A percentile compares a stretch with the other conserved stretches of the same genome.
These are phyloP conservation scores for Sporothrix brasiliensis DNA, from an alignment of 2,329 filamentous ascomycete genomes.

Conservation along the genomic window DNA sequence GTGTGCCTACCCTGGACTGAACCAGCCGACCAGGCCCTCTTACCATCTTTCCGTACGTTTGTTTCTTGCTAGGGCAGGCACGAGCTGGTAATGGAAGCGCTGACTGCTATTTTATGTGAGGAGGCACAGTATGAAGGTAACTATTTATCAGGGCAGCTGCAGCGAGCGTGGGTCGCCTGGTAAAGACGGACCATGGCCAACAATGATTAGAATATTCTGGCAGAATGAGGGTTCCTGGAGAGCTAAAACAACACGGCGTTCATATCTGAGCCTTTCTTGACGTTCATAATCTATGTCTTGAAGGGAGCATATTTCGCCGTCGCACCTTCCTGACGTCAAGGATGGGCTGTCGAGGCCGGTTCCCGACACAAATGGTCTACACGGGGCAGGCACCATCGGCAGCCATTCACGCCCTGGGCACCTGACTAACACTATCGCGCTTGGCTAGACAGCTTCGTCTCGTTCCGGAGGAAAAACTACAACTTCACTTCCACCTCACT, in stretches of 20 bases:
- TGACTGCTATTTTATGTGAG: neutral
- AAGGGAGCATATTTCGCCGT: neutral
- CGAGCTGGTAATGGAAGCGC: neutral
- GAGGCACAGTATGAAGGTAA: neutral
- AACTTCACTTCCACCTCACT: slow-evolving; percentile 15
- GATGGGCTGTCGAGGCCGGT: neutral
- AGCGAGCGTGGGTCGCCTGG: neutral
- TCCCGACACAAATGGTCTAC: neutral
- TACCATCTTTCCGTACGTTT: too few species aligned
- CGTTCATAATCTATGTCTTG: too few species aligned
- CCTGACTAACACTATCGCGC: slow-evolving; percentile 23
- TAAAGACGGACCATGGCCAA: neutral
- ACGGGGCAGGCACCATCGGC: neutral
- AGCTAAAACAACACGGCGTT: too few species aligned
- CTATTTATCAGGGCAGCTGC: slow-evolving; percentile 18
- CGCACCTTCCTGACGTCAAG: neutral
- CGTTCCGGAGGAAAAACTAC: neutral
- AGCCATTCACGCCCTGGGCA: slow-evolving; percentile 3
- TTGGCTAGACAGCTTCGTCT: slow-evolving; percentile 1
- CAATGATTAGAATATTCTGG: neutral
- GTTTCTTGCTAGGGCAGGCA: neutral
- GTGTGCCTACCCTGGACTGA: slow-evolving; percentile 14
- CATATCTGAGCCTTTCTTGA: too few species aligned
- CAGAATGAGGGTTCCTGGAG: too few species aligned
- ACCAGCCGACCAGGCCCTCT: neutral